These are phyloP conservation scores for Panellus pusillus DNA, from an alignment of 768 basidiomycete species.

Conservation along the genomic window DNA sequence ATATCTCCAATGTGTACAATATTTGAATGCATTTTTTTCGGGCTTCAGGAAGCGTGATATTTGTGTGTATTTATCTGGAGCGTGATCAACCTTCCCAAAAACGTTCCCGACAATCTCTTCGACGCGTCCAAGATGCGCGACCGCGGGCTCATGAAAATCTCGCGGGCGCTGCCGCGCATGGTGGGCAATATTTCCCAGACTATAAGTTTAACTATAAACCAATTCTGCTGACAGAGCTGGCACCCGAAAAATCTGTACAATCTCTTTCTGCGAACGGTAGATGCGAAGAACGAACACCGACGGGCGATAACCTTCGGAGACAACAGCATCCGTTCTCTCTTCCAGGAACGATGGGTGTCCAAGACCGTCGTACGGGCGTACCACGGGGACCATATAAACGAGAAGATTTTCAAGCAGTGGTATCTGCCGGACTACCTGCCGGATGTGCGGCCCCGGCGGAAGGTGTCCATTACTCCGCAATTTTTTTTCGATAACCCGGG, in stretches of 20 bases:
- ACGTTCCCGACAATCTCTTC: neutral
- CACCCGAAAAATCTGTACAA: constrained; percentile 85
- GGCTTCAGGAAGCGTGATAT: neutral
- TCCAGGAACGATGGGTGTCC: constrained; percentile 88
- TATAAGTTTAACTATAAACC: neutral
- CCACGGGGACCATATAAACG: constrained; percentile 92
- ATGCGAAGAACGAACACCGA: constrained; percentile 35
- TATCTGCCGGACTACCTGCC: constrained; percentile 87
- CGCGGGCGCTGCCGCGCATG: constrained; percentile 77
- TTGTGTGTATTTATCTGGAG: neutral
- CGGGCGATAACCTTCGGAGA: constrained; percentile 58
- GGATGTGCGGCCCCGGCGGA: constrained; percentile 70
- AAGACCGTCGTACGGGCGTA: constrained; percentile 89
- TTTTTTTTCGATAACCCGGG: too few relatives aligned
- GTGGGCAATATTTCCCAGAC: constrained; percentile 35
- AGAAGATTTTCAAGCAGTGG: constrained; percentile 93
- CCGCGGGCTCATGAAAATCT: constrained; percentile 34
- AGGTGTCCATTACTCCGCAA: too few relatives aligned
- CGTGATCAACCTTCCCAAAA: neutral
- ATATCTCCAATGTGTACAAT: neutral
- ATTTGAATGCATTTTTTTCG: neutral
- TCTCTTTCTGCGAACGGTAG: constrained; percentile 72
- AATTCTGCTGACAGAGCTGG: constrained; percentile 68
- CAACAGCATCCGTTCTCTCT: constrained; percentile 58
- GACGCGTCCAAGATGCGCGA: constrained; percentile 37